Evolutionary conservation across 352 stramenopile genomes (phyloP).

Genomic region (Phytophthora parvispora): DNA sequence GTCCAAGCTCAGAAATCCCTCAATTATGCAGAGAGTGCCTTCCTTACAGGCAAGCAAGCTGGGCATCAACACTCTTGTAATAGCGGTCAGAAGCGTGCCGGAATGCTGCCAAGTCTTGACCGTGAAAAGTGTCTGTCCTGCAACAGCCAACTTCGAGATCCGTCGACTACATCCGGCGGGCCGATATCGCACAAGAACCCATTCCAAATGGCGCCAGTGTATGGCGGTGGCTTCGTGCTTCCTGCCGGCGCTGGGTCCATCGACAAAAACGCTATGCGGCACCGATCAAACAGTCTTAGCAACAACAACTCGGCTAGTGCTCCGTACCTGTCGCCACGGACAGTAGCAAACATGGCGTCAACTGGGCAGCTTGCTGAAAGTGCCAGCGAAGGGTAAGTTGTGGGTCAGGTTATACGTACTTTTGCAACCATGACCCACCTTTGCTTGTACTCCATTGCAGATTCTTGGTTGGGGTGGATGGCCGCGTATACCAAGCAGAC

Average conservation of each 20-base stretch:
- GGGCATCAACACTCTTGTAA: slow-evolving; percentile 51
- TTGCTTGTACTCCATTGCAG: slow-evolving; percentile 36
- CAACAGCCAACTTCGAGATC: slow-evolving; percentile 75
- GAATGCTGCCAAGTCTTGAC: slow-evolving; percentile 79
- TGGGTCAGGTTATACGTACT: background rate
- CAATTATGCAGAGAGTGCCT: slow-evolving; percentile 74
- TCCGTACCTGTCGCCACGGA: slow-evolving; percentile 40
- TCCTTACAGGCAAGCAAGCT: slow-evolving; percentile 80
- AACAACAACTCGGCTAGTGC: slow-evolving; percentile 62
- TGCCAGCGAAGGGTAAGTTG: slow-evolving; percentile 72
- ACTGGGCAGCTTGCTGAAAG: slow-evolving; percentile 57
- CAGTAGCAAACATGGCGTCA: slow-evolving; percentile 24
- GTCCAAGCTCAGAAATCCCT: slow-evolving; percentile 70
- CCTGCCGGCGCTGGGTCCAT: slow-evolving; percentile 40
- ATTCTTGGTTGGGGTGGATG: slow-evolving; percentile 85
- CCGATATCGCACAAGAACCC: slow-evolving; percentile 71
- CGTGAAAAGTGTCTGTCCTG: slow-evolving; percentile 84
- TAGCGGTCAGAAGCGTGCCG: slow-evolving; percentile 51
- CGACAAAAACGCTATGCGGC: slow-evolving; percentile 48
- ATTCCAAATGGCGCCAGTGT: slow-evolving; percentile 72
- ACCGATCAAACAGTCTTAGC: slow-evolving; percentile 32
- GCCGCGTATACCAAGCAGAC: slow-evolving; percentile 86
- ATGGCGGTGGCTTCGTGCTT: slow-evolving; percentile 79
- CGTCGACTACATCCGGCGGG: slow-evolving; percentile 20
- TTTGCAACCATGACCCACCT: slow-evolving; percentile 6